Evolutionary conservation across 306 rosid species (phyloP), one percentile per base, ranked within the genome.

Genomic region (Canavalia ensiformis): DNA sequence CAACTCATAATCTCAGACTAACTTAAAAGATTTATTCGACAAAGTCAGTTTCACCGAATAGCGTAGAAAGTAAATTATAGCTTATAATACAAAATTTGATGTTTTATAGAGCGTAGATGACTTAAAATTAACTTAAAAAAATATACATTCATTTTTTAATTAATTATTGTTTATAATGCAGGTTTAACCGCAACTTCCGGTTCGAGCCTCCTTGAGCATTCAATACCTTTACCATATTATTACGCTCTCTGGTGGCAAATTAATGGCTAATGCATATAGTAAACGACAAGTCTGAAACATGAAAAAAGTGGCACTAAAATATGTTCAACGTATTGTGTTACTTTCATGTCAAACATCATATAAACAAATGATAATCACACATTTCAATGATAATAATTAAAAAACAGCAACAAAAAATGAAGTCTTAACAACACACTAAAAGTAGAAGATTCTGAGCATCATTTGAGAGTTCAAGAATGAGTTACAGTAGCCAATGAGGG

Each of bases 401-500:
- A 73, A 29, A 81, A 75, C 58, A 49, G 41, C 35, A 28, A 44
- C 54, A 50, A 62, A 35, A 79, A 71, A 33, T 45, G 57, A 58
- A 82, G 69, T 66, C 83, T 86, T 18, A 18, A 18, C 56, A 62
- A 62, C 84, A 71, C 79, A 55, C 72, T 50, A 69, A 69, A 63
- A 7, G 77, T 62, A 74, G 4, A 33, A 80, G 29, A 52, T 45
- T 68, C 72, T 66, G 67, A 68, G 71, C 75, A 77, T 72, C 80
- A 72, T 68, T 46, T 68, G 66, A 73, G 76, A 25, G 67, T 79
- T 50, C 84, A 86, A 85, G 73, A 58, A 71, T 49, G 76, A 68
- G 85, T 77, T 69, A 5, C 84, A 28, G 54, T 13, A 35, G 80
- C 75, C 70, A 79, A 82, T 88, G 78, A 77, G 84, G 84, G 42